Percentiles rank a stretch among this genome's conserved stretches.
Evolutionary conservation across 2,329 filamentous ascomycete species (phyloP).

Genomic region (Metarhizium rileyi): DNA sequence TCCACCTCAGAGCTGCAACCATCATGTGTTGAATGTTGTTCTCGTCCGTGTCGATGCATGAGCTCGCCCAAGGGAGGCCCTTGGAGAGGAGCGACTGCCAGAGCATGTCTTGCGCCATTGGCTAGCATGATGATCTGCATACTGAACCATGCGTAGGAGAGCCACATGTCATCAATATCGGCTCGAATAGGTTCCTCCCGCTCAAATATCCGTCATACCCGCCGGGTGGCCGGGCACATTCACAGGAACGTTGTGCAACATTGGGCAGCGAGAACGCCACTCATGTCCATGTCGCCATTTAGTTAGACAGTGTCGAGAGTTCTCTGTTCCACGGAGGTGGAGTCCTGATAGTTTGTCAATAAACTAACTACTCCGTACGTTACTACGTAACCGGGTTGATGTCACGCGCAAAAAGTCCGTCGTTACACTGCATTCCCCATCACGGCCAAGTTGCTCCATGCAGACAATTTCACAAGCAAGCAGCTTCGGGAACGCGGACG

Average conservation of each 20-base stretch:
- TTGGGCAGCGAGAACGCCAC: neutral
- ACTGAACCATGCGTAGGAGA: neutral
- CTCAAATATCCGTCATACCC: neutral
- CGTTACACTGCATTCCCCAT: neutral
- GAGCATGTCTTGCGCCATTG: neutral
- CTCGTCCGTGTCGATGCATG: too few relatives aligned
- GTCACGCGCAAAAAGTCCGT: neutral
- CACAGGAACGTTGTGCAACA: neutral
- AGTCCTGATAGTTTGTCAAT: neutral
- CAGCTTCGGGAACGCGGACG: neutral
- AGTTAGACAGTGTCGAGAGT: too few relatives aligned
- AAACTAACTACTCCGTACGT: neutral
- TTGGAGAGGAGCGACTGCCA: neutral
- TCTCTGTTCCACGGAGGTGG: neutral
- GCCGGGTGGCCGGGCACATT: neutral
- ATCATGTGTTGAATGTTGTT: too few relatives aligned
- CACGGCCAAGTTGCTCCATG: neutral
- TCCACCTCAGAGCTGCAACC: too few relatives aligned
- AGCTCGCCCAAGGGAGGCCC: too few relatives aligned
- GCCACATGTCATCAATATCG: neutral
- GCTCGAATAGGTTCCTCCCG: neutral
- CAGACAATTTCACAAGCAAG: neutral
- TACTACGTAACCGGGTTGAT: neutral
- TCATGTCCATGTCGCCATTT: too few relatives aligned
- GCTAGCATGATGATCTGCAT: neutral